Evolutionary conservation across 73 alveolate species (phyloP), one percentile per base, ranked within the genome.

Genomic region (Symbiodinium pilosum): DNA sequence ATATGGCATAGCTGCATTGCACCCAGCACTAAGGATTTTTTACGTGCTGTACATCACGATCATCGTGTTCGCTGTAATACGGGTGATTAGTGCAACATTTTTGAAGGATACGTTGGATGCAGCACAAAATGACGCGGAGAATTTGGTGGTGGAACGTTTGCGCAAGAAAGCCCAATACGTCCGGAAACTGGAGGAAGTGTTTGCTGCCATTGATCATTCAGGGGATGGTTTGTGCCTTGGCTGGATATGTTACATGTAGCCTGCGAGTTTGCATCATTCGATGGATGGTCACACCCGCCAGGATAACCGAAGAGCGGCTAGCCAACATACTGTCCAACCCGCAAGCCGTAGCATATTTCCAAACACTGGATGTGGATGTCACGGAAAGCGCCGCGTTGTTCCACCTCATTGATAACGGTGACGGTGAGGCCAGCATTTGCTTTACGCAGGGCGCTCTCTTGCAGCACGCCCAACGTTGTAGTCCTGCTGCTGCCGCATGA

Each of bases 231-330:
- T 87, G 94, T 64, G 81, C 38, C 81, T 9, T n/a, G 81, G 81
- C 34, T 47, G 14, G 59, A 47, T 47, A 47, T 47, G 59, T 47
- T 9, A 47, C 14, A 47, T 47, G 59, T 47, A 47, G 59, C 21
- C 6, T 47, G 59, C 59, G 14, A 47, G 59, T 47, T 47, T 47
- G n/a, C n/a, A n/a, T n/a, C n/a, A n/a, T n/a, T n/a, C n/a, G n/a
- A n/a, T n/a, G n/a, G n/a, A 47, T 47, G 59, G 6, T 47, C 14
- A 47, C 14, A 9, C 59, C 14, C 59, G 59, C 59, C 14, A 64
- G 81, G 94, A 87, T 87, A 56, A 36, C 94, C 4, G 94, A 87
- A 38, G 94, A 87, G 56, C 94, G 94, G n/a, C 84, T 87, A 54
- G 94, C 81, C 32, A 47, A 56, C 41, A 87, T 87, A 5, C 20